Conservation (phyloP, 2,329 filamentous ascomycete genomes). For the Lasiodiplodia sp. region DNA sequence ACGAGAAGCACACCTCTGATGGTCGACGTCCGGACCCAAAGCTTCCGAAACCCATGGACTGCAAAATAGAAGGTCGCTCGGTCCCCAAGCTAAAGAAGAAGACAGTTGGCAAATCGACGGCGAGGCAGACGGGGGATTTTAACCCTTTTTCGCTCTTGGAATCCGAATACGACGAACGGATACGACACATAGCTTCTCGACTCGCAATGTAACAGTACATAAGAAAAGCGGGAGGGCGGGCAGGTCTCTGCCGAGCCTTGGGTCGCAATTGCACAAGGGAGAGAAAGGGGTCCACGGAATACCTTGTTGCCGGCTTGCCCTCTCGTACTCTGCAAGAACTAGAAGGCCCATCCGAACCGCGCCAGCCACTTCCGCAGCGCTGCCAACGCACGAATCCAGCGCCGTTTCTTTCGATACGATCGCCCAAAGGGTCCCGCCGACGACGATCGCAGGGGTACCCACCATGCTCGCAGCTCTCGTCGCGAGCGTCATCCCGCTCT, state of each 20-base stretch:
- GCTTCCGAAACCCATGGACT: background rate
- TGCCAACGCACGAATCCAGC: background rate
- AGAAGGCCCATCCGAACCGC: background rate
- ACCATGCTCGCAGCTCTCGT: conserved; percentile 5
- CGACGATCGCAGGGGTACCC: background rate
- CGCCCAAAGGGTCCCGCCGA: background rate
- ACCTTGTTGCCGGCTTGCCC: background rate
- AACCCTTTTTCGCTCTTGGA: background rate
- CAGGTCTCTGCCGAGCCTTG: background rate
- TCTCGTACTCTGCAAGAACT: background rate
- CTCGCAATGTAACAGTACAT: background rate
- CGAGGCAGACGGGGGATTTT: background rate
- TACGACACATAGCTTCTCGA: background rate
- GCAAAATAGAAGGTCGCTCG: background rate
- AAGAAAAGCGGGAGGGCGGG: background rate
- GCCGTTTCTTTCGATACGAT: background rate
- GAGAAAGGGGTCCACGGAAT: background rate
- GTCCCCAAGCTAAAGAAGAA: background rate
- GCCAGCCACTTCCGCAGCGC: background rate
- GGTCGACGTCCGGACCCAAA: too few species aligned
- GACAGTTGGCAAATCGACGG: background rate
- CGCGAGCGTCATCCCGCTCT: conserved; percentile 17
- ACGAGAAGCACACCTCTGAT: too few species aligned
- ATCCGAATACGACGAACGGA: background rate
- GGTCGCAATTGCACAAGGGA: background rate